These are phyloP conservation scores for Saturnispora serradocipensis DNA, from an alignment of 805 yeast genomes.

Conservation along the genomic window DNA sequence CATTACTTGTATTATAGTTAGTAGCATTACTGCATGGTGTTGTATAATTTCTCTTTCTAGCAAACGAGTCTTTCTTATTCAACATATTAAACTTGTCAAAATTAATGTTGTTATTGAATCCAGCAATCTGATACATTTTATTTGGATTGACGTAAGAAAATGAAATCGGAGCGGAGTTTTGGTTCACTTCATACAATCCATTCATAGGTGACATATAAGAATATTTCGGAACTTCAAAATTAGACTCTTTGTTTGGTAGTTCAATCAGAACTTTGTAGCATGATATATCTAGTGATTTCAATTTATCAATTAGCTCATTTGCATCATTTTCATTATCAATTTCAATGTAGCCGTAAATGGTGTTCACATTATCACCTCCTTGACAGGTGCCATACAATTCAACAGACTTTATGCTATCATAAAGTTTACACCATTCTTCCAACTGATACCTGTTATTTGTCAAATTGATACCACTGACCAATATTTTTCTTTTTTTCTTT, in stretches of 20 bases:
- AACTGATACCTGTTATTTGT: slow-evolving; percentile 17
- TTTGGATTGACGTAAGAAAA: slow-evolving; percentile 23
- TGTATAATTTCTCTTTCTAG: slow-evolving; percentile 1
- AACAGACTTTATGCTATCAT: slow-evolving; percentile 19
- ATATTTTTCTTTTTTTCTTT: slow-evolving; percentile 19
- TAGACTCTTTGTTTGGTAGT: slow-evolving; percentile 14
- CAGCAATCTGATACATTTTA: slow-evolving; percentile 21
- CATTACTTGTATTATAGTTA: not conserved
- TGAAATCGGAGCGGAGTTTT: slow-evolving; percentile 7
- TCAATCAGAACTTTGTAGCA: slow-evolving; percentile 26
- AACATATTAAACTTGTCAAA: slow-evolving; percentile 13
- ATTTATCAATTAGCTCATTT: slow-evolving; percentile 16
- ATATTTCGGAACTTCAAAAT: slow-evolving; percentile 9
- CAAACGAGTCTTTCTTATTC: slow-evolving; percentile 9
- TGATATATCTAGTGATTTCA: slow-evolving; percentile 18
- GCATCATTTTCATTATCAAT: slow-evolving; percentile 21
- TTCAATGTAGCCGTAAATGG: slow-evolving; percentile 26
- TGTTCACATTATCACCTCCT: slow-evolving; percentile 6
- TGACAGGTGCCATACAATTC: slow-evolving; percentile 20
- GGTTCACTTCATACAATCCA: not conserved
- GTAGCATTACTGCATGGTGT: not conserved
- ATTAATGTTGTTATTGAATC: slow-evolving; percentile 20
- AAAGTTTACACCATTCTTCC: slow-evolving; percentile 21
- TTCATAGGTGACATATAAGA: slow-evolving; percentile 4
- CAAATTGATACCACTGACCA: slow-evolving; percentile 21